phyloP scores from a whole-genome alignment of 306 rosid species.

The Trifolium dubium region DNA sequence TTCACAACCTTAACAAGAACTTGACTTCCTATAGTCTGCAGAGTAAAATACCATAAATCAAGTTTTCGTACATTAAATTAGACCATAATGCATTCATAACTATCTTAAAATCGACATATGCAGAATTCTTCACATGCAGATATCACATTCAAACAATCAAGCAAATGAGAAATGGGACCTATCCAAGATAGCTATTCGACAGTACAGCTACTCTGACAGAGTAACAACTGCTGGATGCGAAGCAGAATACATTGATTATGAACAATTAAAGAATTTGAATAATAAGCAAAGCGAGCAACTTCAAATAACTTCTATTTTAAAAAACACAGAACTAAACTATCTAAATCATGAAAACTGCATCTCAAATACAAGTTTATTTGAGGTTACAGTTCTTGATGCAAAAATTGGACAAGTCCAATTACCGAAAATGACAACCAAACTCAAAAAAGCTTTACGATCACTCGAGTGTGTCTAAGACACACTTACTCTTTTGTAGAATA shows the following conservation, averaged over 20 bases:
- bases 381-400: constrained; percentile 5
- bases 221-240: background rate
- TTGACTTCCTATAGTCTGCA: constrained; percentile 81
- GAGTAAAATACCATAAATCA: constrained; percentile 26
- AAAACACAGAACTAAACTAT: background rate
- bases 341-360: constrained; percentile 6
- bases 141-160: no score
- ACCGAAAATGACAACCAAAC: background rate
- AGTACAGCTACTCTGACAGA: background rate
- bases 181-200: background rate
- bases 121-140: background rate
- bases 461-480: background rate
- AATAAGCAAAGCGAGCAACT: background rate
- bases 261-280: constrained; percentile 2
- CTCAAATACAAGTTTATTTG: background rate
- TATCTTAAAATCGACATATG: constrained; percentile 9
- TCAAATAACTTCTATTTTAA: background rate
- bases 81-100: background rate
- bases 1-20: constrained; percentile 87
- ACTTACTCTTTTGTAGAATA: background rate
- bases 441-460: background rate
- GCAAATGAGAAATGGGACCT: background rate
- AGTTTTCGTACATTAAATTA: constrained; percentile 17
- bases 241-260: background rate
- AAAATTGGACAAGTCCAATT: background rate